Evolutionary conservation across 192 early-diverging fungal species (phyloP).

Genomic region (Pilobolus umbonatus): DNA sequence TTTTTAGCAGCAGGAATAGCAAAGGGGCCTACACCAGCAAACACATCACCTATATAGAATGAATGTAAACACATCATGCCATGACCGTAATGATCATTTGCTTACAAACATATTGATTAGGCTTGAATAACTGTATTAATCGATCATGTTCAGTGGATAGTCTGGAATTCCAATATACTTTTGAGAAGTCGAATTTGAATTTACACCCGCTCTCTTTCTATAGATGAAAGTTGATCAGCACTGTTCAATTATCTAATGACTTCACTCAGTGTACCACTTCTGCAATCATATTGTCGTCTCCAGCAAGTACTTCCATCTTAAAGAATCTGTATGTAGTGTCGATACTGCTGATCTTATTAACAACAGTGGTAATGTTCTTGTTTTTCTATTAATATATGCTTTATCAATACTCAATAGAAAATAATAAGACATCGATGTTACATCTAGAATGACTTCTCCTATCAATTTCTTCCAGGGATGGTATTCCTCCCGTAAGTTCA

Average conservation of each 20-base stretch:
- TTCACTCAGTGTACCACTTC: constrained; percentile 57
- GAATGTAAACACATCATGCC: too few species aligned
- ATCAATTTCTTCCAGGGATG: constrained; percentile 90
- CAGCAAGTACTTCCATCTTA: constrained; percentile 94
- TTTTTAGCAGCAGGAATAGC: constrained; percentile 87
- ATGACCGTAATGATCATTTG: too few species aligned
- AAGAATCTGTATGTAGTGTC: constrained; percentile 96
- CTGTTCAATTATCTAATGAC: neutral
- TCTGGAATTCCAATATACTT: constrained; percentile 99
- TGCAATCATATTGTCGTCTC: constrained; percentile 80
- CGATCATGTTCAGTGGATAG: constrained; percentile 93
- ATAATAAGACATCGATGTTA: too few species aligned
- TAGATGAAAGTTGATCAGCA: neutral
- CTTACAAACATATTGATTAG: constrained; percentile 74
- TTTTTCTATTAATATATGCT: constrained; percentile 64
- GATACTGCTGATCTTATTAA: constrained; percentile 95
- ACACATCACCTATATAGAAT: too few species aligned
- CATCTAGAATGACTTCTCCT: constrained; percentile 92
- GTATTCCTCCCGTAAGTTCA: constrained; percentile 92
- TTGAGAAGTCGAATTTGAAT: constrained; percentile 91
- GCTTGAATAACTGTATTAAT: constrained; percentile 68
- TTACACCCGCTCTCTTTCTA: constrained; percentile 86
- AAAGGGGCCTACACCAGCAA: constrained; percentile 96
- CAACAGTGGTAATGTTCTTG: constrained; percentile 77
- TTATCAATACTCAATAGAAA: neutral